phyloP scores from a whole-genome alignment of 441 rosid species.

The Pelargonium australe region DNA sequence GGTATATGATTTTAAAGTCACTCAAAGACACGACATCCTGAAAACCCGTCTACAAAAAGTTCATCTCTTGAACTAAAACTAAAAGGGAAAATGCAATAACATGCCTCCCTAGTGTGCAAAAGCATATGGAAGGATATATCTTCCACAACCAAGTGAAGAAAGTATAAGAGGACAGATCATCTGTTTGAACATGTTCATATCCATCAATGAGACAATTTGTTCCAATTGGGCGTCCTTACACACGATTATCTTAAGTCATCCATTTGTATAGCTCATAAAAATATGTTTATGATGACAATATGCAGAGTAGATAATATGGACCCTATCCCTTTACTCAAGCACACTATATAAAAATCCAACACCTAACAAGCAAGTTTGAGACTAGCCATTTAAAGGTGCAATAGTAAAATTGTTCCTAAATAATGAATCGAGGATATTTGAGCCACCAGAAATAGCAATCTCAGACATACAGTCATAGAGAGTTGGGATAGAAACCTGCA shows the following conservation, averaged over 20 bases:
- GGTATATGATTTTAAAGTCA: not conserved
- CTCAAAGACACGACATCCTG: not conserved
- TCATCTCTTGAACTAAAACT: not conserved
- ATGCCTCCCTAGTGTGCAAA: not conserved
- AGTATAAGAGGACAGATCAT: not conserved
- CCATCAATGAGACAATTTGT: not conserved
- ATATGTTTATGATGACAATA: too few relatives aligned
- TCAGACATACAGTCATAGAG: not conserved
- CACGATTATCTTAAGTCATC: not conserved
- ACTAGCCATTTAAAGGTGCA: too few relatives aligned
- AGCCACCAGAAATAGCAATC: not conserved
- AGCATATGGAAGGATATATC: not conserved
- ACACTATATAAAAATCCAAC: not conserved
- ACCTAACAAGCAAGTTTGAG: not conserved
- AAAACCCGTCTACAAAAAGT: not conserved
- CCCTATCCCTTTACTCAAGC: too few relatives aligned
- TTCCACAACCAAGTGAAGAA: not conserved
- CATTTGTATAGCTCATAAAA: not conserved
- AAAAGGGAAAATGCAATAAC: not conserved
- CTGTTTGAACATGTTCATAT: not conserved
- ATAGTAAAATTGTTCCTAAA: too few relatives aligned
- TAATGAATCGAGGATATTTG: not conserved
- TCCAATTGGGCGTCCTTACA: not conserved
- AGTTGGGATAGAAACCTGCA: constrained; percentile 43
- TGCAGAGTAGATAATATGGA: too few relatives aligned